Conservation (phyloP, 2,329 filamentous ascomycete genomes). For the Stachybotrys chartarum region DNA sequence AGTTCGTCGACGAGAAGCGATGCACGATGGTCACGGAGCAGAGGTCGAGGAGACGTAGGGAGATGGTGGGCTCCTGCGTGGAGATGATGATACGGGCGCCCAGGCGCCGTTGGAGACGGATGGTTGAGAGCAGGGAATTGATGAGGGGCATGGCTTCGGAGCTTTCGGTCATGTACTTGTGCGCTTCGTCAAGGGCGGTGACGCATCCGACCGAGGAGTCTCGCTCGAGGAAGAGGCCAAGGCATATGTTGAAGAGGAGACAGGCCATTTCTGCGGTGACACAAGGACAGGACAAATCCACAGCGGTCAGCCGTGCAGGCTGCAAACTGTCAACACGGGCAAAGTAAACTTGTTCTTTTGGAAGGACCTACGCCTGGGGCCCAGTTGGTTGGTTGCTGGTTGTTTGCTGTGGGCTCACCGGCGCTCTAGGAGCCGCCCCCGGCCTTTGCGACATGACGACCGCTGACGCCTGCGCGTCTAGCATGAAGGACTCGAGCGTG, state of each 20-base stretch:
- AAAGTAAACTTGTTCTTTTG: neutral
- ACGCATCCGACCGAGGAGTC: slow-evolving; percentile 41
- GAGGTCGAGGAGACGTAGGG: slow-evolving; percentile 59
- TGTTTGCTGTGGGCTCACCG: neutral
- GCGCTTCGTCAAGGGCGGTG: slow-evolving; percentile 68
- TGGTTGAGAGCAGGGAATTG: slow-evolving; percentile 51
- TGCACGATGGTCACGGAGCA: slow-evolving; percentile 68
- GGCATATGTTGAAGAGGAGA: slow-evolving; percentile 63
- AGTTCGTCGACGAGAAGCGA: slow-evolving; percentile 60
- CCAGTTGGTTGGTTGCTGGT: slow-evolving; percentile 9
- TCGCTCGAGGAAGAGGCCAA: slow-evolving; percentile 58
- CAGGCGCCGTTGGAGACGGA: slow-evolving; percentile 65
- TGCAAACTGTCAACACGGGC: slow-evolving; percentile 2
- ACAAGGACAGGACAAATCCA: slow-evolving; percentile 69
- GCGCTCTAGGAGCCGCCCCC: neutral
- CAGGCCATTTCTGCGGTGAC: slow-evolving; percentile 61
- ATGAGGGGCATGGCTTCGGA: slow-evolving; percentile 52
- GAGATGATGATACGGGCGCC: slow-evolving; percentile 62
- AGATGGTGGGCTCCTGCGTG: slow-evolving; percentile 71
- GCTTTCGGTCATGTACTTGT: slow-evolving; percentile 62
- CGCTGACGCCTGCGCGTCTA: neutral
- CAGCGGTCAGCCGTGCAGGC: slow-evolving; percentile 27
- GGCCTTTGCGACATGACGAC: neutral
- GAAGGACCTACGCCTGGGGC: slow-evolving; percentile 9
- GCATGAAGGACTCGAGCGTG: slow-evolving; percentile 44